A percentile compares a stretch with the other conserved stretches of the same genome.
Evolutionary conservation across 495 filamentous ascomycete genomes (phyloP).

Genomic region (Trichocladium antarcticum): DNA sequence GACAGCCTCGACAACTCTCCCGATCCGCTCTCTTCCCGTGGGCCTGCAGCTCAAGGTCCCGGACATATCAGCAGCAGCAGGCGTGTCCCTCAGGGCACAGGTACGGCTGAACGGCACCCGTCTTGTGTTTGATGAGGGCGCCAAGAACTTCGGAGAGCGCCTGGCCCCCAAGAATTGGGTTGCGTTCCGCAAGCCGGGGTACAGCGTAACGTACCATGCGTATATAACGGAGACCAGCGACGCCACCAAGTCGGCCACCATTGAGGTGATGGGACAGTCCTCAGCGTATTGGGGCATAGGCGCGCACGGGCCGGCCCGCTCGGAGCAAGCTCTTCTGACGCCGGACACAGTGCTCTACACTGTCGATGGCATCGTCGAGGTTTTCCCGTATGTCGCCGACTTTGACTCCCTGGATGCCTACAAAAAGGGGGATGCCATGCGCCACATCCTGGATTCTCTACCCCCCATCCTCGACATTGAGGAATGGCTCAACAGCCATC

Average conservation of each 20-base stretch:
- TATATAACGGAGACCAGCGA: not conserved
- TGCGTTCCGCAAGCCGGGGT: constrained; percentile 7
- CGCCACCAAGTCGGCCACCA: not conserved
- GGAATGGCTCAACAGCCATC: constrained; percentile 41
- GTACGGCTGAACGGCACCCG: constrained; percentile 4
- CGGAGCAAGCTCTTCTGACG: constrained; percentile 28
- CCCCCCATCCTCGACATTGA: constrained; percentile 57
- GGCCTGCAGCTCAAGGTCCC: constrained; percentile 18
- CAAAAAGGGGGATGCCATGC: constrained; percentile 45
- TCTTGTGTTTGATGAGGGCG: not conserved
- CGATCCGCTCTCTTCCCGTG: constrained; percentile 19
- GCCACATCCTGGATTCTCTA: constrained; percentile 53
- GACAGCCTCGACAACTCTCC: too few species aligned
- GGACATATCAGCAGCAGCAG: not conserved
- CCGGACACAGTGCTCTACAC: too few species aligned
- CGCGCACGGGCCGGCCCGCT: not conserved
- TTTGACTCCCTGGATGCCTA: constrained; percentile 24
- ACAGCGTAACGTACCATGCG: not conserved
- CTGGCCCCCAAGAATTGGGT: constrained; percentile 11
- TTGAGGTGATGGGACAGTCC: constrained; percentile 6
- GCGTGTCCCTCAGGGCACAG: not conserved
- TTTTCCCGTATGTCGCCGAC: constrained; percentile 24
- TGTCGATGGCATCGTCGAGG: constrained; percentile 35
- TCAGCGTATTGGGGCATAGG: not conserved
- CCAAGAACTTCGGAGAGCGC: not conserved